Conservation (phyloP, 2,329 filamentous ascomycete species). For the Cladosporium austrohemisphaericum region DNA sequence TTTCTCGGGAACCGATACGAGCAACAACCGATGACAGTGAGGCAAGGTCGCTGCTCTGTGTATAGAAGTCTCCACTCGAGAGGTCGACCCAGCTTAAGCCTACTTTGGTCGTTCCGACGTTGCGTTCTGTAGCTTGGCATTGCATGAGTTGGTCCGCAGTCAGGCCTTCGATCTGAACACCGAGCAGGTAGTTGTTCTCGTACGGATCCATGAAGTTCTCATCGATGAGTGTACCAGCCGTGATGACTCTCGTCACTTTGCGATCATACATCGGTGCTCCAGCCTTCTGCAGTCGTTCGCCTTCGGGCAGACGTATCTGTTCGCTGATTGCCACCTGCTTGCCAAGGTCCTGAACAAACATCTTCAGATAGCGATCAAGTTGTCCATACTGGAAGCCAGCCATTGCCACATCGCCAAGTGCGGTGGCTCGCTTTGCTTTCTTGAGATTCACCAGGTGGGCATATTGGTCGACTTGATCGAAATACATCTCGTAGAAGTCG, state of each 20-base stretch:
- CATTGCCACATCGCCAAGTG: constrained; percentile 77
- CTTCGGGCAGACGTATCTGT: constrained; percentile 62
- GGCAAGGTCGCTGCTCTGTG: constrained; percentile 67
- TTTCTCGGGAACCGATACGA: constrained; percentile 77
- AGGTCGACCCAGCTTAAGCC: constrained; percentile 93
- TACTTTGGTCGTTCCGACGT: constrained; percentile 43
- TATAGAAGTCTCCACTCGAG: constrained; percentile 91
- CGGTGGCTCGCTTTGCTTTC: constrained; percentile 76
- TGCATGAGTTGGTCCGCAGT: constrained; percentile 7
- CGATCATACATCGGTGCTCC: constrained; percentile 82
- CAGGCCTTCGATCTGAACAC: constrained; percentile 59
- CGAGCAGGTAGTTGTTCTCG: constrained; percentile 87
- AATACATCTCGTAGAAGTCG: constrained; percentile 96
- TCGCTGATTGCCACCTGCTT: constrained; percentile 92
- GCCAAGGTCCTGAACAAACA: constrained; percentile 84
- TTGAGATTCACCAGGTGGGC: constrained; percentile 85
- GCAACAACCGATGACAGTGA: constrained; percentile 77
- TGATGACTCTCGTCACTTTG: constrained; percentile 80
- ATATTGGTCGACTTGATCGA: constrained; percentile 88
- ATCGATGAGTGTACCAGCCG: constrained; percentile 91
- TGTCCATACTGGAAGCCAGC: constrained; percentile 94
- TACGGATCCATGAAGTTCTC: constrained; percentile 96
- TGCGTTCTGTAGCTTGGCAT: constrained; percentile 7
- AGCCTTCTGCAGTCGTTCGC: constrained; percentile 64
- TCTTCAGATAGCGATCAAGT: constrained; percentile 86